A percentile compares a stretch with the other conserved stretches of the same genome.
phyloP scores from a whole-genome alignment of 139 green algal species.

The Gonium pectorale region DNA sequence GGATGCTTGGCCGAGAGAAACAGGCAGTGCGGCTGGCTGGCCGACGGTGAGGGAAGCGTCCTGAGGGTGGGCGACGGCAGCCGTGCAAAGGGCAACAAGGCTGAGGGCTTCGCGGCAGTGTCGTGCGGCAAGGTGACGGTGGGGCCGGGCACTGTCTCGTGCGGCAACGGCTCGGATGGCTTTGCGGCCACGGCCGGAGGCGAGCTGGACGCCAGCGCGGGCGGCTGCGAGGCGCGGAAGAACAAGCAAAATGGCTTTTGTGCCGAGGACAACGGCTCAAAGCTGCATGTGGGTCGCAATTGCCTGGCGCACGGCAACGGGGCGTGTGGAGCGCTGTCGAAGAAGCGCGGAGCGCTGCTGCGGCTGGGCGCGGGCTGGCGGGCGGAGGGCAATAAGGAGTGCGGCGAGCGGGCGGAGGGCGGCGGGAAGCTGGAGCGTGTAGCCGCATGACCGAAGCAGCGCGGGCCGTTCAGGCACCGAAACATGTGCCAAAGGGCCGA shows the following conservation, averaged over 20 bases:
- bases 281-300: neutral
- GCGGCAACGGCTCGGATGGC: neutral
- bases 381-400: neutral
- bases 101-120: neutral
- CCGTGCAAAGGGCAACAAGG: neutral
- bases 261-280: neutral
- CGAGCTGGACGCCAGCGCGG: neutral
- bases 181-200: neutral
- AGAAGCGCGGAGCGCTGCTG: neutral
- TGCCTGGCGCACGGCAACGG: neutral
- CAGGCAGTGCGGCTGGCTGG: too few relatives aligned
- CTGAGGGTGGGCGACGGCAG: too few relatives aligned
- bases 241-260: conserved; percentile 10
- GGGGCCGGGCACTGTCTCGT: neutral
- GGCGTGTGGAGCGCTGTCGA: neutral
- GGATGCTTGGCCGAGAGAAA: neutral
- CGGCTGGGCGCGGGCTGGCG: neutral
- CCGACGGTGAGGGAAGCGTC: too few relatives aligned
- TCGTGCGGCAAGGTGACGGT: neutral
- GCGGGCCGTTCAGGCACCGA: too few relatives aligned
- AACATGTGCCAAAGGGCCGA: too few relatives aligned
- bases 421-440: neutral
- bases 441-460: too few relatives aligned
- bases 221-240: neutral
- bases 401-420: neutral